Percentiles rank a stretch among this genome's conserved stretches.
These are phyloP conservation scores for Ascochyta lentis DNA, from an alignment of 2,329 filamentous ascomycete genomes.

Conservation along the genomic window DNA sequence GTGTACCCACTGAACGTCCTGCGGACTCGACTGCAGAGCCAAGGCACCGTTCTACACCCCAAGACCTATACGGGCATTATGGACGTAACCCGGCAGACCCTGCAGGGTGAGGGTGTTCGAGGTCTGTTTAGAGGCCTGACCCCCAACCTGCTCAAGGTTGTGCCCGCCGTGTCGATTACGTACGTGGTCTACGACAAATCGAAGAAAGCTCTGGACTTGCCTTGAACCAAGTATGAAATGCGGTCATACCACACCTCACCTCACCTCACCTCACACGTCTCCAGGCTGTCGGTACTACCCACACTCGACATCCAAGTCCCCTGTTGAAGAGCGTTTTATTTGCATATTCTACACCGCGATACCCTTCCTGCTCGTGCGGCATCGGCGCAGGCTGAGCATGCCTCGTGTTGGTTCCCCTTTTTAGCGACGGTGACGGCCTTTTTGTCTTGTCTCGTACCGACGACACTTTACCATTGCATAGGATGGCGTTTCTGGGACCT, in stretches of 20 bases:
- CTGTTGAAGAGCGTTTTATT: constrained; percentile 26
- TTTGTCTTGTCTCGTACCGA: neutral
- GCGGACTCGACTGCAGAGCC: constrained; percentile 88
- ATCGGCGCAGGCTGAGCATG: constrained; percentile 6
- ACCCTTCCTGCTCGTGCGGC: constrained; percentile 28
- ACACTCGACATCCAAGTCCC: neutral
- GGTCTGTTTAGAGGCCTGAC: constrained; percentile 95
- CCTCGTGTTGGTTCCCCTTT: constrained; percentile 6
- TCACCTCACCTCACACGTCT: neutral
- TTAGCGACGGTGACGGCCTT: constrained; percentile 12
- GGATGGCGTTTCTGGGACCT: constrained; percentile 26
- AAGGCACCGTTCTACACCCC: constrained; percentile 90
- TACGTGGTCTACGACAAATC: constrained; percentile 54
- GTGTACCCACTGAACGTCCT: constrained; percentile 96
- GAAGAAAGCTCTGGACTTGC: constrained; percentile 46
- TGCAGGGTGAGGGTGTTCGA: constrained; percentile 80
- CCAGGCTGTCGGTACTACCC: neutral
- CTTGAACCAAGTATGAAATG: constrained; percentile 25
- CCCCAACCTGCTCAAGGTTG: constrained; percentile 94
- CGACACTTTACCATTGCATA: constrained; percentile 23
- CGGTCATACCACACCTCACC: neutral
- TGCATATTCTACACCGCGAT: constrained; percentile 40
- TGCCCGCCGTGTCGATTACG: constrained; percentile 87
- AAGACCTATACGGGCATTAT: constrained; percentile 88
- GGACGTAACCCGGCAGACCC: constrained; percentile 85